These are phyloP conservation scores for Kluyveromyces nonfermentans DNA, from an alignment of 805 yeast genomes.

Conservation along the genomic window DNA sequence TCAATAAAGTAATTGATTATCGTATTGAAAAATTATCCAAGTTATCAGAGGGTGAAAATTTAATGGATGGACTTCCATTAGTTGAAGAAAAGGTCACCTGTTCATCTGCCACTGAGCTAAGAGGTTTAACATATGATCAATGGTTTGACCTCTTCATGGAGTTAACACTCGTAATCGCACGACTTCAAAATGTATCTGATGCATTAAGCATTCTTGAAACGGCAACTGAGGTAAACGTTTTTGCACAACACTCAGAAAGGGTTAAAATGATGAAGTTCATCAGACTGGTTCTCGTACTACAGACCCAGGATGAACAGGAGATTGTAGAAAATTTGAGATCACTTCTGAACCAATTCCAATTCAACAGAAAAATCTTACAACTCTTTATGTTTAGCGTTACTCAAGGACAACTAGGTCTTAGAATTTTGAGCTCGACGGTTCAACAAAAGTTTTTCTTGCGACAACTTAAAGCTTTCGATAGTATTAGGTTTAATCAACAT, in stretches of 20 bases:
- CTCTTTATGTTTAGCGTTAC: constrained; percentile 59
- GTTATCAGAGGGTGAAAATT: constrained; percentile 46
- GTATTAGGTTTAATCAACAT: constrained; percentile 42
- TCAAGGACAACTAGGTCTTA: constrained; percentile 45
- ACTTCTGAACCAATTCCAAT: constrained; percentile 61
- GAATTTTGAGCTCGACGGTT: constrained; percentile 61
- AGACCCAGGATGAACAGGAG: constrained; percentile 41
- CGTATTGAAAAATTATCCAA: constrained; percentile 58
- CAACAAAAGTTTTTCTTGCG: constrained; percentile 86
- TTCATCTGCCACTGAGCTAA: constrained; percentile 49
- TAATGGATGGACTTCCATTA: constrained; percentile 28
- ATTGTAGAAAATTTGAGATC: constrained; percentile 52
- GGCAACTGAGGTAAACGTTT: constrained; percentile 72
- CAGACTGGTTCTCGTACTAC: constrained; percentile 49
- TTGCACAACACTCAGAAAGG: constrained; percentile 53
- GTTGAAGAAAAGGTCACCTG: constrained; percentile 34
- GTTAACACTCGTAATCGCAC: constrained; percentile 59
- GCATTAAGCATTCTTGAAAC: constrained; percentile 64
- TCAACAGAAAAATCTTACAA: constrained; percentile 57
- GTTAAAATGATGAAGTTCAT: constrained; percentile 55
- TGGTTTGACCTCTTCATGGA: constrained; percentile 87
- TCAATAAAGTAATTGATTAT: constrained; percentile 60
- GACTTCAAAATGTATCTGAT: constrained; percentile 47
- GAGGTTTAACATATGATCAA: constrained; percentile 65
- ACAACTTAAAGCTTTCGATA: constrained; percentile 83